These are phyloP conservation scores for Aspergillus sclerotioniger DNA, from an alignment of 495 filamentous ascomycete genomes.

Conservation along the genomic window DNA sequence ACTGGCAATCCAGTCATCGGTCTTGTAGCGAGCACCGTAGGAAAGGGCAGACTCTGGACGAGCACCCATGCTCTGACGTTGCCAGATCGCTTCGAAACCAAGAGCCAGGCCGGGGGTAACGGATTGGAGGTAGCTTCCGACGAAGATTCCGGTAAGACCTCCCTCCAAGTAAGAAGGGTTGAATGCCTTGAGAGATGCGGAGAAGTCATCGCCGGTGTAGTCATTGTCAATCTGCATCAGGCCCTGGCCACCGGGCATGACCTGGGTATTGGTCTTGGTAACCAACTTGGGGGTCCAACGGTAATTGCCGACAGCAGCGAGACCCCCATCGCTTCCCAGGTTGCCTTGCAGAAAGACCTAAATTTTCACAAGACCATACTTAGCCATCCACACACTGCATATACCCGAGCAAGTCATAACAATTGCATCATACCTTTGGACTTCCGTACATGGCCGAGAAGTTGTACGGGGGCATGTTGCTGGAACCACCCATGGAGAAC, in stretches of 20 bases:
- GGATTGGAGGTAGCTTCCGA: slow-evolving; percentile 92
- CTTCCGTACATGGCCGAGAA: slow-evolving; percentile 93
- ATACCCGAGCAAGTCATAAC: not conserved
- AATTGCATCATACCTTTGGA: slow-evolving; percentile 65
- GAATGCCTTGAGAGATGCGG: slow-evolving; percentile 81
- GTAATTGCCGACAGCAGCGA: slow-evolving; percentile 85
- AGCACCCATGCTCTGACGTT: slow-evolving; percentile 71
- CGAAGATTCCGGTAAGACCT: slow-evolving; percentile 87
- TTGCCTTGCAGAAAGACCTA: slow-evolving; percentile 95
- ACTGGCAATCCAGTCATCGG: slow-evolving; percentile 85
- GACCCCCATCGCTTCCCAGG: slow-evolving; percentile 81
- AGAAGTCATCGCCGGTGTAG: slow-evolving; percentile 90
- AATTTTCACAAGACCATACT: slow-evolving; percentile 9
- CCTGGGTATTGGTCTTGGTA: slow-evolving; percentile 80
- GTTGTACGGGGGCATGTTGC: slow-evolving; percentile 81
- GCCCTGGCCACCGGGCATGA: slow-evolving; percentile 64
- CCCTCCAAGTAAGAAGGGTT: slow-evolving; percentile 94
- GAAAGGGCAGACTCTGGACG: slow-evolving; percentile 82
- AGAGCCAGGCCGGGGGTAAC: slow-evolving; percentile 84
- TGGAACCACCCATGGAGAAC: slow-evolving; percentile 85
- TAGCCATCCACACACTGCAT: slow-evolving; percentile 1
- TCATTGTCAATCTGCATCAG: slow-evolving; percentile 91
- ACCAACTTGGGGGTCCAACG: slow-evolving; percentile 74
- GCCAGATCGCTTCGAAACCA: slow-evolving; percentile 91
- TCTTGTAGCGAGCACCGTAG: slow-evolving; percentile 87